These are phyloP conservation scores for Hyphopichia burtonii DNA, from an alignment of 1,139 yeast species.

Conservation along the genomic window DNA sequence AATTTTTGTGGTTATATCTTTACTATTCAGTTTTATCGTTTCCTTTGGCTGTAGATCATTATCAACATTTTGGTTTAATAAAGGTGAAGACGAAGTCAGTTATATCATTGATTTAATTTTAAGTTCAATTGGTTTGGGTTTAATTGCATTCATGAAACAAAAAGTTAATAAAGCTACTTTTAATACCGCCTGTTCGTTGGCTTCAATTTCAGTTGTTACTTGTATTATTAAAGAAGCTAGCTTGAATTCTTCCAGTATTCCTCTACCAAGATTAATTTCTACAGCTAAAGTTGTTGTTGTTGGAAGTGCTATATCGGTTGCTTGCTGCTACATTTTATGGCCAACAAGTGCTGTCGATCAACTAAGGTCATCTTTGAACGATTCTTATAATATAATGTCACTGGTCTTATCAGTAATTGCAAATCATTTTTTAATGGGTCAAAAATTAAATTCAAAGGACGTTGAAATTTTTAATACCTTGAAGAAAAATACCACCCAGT, in stretches of 20 bases:
- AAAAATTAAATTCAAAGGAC: slow-evolving; percentile 40
- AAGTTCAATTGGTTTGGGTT: slow-evolving; percentile 58
- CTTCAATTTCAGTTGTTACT: slow-evolving; percentile 69
- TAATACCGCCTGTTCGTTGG: slow-evolving; percentile 78
- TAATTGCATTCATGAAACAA: slow-evolving; percentile 69
- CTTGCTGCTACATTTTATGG: slow-evolving; percentile 61
- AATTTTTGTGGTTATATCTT: slow-evolving; percentile 55
- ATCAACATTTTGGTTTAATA: slow-evolving; percentile 46
- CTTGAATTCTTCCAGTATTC: slow-evolving; percentile 59
- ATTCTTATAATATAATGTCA: slow-evolving; percentile 55
- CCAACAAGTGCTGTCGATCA: slow-evolving; percentile 57
- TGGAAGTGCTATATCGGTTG: slow-evolving; percentile 62
- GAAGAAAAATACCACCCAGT: slow-evolving; percentile 36
- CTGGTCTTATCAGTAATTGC: slow-evolving; percentile 49
- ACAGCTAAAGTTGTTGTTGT: slow-evolving; percentile 58
- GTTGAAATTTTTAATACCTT: slow-evolving; percentile 34
- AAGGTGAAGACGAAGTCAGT: slow-evolving; percentile 52
- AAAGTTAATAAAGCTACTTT: slow-evolving; percentile 66
- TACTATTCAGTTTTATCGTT: slow-evolving; percentile 55
- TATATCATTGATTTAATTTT: slow-evolving; percentile 56
- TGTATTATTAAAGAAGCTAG: slow-evolving; percentile 79
- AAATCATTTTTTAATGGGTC: slow-evolving; percentile 55
- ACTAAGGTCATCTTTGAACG: slow-evolving; percentile 49
- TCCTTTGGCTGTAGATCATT: slow-evolving; percentile 55
- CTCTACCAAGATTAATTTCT: slow-evolving; percentile 53